Evolutionary conservation across 2,329 filamentous ascomycete species (phyloP).

Genomic region (Aspergillus brasiliensis): DNA sequence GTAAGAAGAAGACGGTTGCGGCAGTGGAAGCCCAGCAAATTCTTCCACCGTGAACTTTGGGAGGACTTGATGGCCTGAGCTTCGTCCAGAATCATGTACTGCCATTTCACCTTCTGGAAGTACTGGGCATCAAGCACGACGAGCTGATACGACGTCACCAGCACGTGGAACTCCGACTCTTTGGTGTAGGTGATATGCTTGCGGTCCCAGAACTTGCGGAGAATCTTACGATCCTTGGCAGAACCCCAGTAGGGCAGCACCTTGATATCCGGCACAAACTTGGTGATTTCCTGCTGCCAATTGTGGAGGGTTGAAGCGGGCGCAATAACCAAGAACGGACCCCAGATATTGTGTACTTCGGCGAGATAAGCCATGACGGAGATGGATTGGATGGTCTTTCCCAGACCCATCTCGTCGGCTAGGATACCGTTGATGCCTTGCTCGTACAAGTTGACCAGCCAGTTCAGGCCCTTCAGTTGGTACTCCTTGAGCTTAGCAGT

Average conservation of each 20-base stretch:
- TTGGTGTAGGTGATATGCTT: constrained; percentile 95
- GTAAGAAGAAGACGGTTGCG: constrained; percentile 91
- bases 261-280: constrained; percentile 92
- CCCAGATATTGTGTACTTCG: constrained; percentile 97
- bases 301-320: constrained; percentile 97
- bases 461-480: constrained; percentile 98
- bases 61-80: constrained; percentile 99
- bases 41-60: constrained; percentile 95
- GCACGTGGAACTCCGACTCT: constrained; percentile 91
- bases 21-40: constrained; percentile 88
- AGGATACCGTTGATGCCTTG: constrained; percentile 99
- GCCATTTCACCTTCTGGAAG: constrained; percentile 99
- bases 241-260: constrained; percentile 97
- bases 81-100: constrained; percentile 99
- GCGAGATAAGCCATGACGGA: constrained; percentile 99
- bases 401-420: constrained; percentile 98
- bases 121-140: constrained; percentile 96
- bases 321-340: constrained; percentile 93
- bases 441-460: constrained; percentile 98
- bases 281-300: constrained; percentile 97
- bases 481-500: constrained; percentile 97
- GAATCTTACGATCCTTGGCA: constrained; percentile 88
- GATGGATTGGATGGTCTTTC: constrained; percentile 98
- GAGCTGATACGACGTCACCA: constrained; percentile 95
- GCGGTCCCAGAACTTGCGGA: constrained; percentile 98